A percentile compares a stretch with the other conserved stretches of the same genome.
phyloP scores from a whole-genome alignment of 148 eudicot species.

The Chenopodium berlandieri region DNA sequence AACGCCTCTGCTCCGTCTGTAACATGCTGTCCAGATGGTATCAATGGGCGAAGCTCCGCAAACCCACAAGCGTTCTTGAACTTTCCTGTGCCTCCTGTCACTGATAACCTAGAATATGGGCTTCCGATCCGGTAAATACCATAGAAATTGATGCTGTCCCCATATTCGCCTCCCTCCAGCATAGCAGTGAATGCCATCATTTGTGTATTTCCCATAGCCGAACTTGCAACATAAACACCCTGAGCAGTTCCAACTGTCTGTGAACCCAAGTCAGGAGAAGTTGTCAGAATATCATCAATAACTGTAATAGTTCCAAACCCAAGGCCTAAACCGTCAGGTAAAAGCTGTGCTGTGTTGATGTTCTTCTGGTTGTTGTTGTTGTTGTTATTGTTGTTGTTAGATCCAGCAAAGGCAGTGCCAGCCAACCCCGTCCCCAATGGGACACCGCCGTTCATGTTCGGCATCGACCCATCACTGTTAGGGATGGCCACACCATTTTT shows the following conservation, averaged over 20 bases:
- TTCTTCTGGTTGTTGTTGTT: slow-evolving; percentile 31
- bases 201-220: slow-evolving; percentile 75
- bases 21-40: slow-evolving; percentile 72
- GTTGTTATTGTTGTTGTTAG: slow-evolving; percentile 24
- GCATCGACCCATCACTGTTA: slow-evolving; percentile 79
- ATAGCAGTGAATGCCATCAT: slow-evolving; percentile 94
- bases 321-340: slow-evolving; percentile 83
- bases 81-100: slow-evolving; percentile 94
- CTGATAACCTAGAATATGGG: slow-evolving; percentile 65
- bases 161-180: slow-evolving; percentile 97
- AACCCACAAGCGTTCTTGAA: slow-evolving; percentile 85
- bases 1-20: slow-evolving; percentile 75
- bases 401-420: slow-evolving; percentile 76
- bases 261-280: slow-evolving; percentile 70
- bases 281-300: slow-evolving; percentile 83
- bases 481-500: slow-evolving; percentile 80
- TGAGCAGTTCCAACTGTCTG: slow-evolving; percentile 80
- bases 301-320: slow-evolving; percentile 95
- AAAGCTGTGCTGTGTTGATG: slow-evolving; percentile 48
- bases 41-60: slow-evolving; percentile 81
- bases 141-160: slow-evolving; percentile 89
- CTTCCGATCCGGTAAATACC: slow-evolving; percentile 86
- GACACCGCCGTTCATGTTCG: slow-evolving; percentile 65
- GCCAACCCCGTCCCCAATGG: slow-evolving; percentile 90
- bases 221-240: slow-evolving; percentile 89